Evolutionary conservation across 352 stramenopile genomes (phyloP), one percentile per base, ranked within the genome.

Genomic region (Thalassiosira mediterranea): DNA sequence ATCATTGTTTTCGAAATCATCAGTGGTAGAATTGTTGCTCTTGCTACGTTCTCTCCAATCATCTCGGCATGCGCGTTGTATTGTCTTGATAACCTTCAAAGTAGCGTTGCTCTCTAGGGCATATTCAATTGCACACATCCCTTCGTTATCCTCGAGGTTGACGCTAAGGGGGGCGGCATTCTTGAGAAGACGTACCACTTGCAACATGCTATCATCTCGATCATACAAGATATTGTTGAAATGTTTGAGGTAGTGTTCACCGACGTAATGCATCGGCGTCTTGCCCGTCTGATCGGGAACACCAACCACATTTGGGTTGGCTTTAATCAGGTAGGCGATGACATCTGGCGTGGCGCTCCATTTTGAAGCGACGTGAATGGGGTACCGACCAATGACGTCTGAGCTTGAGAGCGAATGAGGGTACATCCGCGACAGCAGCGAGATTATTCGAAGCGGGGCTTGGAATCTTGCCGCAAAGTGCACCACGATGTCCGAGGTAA

Each of bases 91-190:
- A 2, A 79, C 52, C 52, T 58, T 65, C 19, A 79, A 58, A 37
- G 63, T 25, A 0, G 37, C 29, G 21, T 73, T 44, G 44, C 29
- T 60, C n/a, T 54, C 46, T 23, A 79, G 15, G 3, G 60, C 59
- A 26, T 79, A 79, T 52, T 79, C 69, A 32, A 79, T 56, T 3
- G 69, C 60, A 53, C 57, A 62, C 21, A 42, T 52, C 21, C 56
- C 60, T 11, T 79, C 52, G 13, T 57, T 26, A 53, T 79, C 69
- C 29, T 79, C 69, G 3, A 79, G 34, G 47, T 79, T 79, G 17
- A 79, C 42, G 8, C 26, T 52, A 3, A 51, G 37, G 11, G 69
- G 69, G 1, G 60, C 60, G 2, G 52, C 59, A 19, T 1, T 29
- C 25, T 56, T 72, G 23, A 79, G 34, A 5, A 72, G 21, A 52